phyloP scores from a whole-genome alignment of 306 rosid species.

The barrel medic (Medicago truncatula) region DNA sequence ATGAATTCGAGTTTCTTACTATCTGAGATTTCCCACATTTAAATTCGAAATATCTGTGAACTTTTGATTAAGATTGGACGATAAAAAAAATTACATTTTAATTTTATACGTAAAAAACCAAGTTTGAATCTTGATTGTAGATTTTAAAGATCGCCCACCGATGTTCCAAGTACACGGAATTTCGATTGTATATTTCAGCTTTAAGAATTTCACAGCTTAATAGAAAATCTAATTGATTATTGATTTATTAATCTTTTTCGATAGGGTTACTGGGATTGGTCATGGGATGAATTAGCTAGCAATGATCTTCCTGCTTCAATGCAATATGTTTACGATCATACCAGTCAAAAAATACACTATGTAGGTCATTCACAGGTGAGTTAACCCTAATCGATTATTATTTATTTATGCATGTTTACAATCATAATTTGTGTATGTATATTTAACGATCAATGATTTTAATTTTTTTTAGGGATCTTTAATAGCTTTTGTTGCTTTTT shows the following conservation, averaged over 20 bases:
- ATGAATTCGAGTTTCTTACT: neutral
- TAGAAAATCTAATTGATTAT: too few relatives aligned
- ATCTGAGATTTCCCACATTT: neutral
- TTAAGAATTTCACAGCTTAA: too few relatives aligned
- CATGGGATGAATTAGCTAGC: slow-evolving; percentile 84
- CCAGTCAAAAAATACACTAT: slow-evolving; percentile 69
- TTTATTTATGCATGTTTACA: neutral
- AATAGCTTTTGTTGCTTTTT: slow-evolving; percentile 61
- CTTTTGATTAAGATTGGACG: too few relatives aligned
- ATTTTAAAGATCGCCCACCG: too few relatives aligned
- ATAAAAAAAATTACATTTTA: too few relatives aligned
- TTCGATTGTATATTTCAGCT: neutral
- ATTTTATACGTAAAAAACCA: too few relatives aligned
- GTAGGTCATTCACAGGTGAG: slow-evolving; percentile 80
- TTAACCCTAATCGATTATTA: neutral
- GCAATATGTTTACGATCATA: slow-evolving; percentile 62
- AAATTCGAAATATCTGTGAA: too few relatives aligned
- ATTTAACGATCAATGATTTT: neutral
- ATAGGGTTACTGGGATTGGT: slow-evolving; percentile 61
- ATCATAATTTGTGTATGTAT: too few relatives aligned
- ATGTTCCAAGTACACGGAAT: neutral
- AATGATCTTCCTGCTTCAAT: slow-evolving; percentile 74
- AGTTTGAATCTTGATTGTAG: too few relatives aligned
- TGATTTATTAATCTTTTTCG: too few relatives aligned
- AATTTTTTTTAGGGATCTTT: slow-evolving; percentile 73